Evolutionary conservation across 2,329 filamentous ascomycete genomes (phyloP).

Genomic region (Cladophialophora carrionii): DNA sequence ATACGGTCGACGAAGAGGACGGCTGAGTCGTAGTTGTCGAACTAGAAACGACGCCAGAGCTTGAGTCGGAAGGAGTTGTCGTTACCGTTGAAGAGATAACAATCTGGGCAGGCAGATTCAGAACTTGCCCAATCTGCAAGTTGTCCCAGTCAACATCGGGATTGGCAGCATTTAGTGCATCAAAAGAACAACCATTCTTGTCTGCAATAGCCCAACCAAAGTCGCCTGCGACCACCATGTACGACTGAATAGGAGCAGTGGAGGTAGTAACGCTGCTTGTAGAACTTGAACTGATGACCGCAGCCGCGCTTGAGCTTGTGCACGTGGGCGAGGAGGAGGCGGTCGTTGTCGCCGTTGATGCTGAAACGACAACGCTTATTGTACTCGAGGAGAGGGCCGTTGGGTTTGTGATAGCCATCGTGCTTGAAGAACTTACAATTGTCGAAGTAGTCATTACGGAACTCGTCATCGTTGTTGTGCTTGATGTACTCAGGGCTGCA

Average conservation of each 20-base stretch:
- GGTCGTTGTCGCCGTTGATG: slow-evolving; percentile 11
- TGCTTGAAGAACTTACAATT: background rate
- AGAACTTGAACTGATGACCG: background rate
- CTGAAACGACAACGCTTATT: background rate
- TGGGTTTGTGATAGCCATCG: background rate
- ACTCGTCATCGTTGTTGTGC: slow-evolving; percentile 9
- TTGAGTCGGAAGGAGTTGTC: background rate
- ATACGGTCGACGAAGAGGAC: background rate
- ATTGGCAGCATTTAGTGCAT: slow-evolving; percentile 32
- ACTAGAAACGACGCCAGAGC: background rate
- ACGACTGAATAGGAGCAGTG: slow-evolving; percentile 20
- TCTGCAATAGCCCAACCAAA: slow-evolving; percentile 28
- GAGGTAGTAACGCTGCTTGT: slow-evolving; percentile 15
- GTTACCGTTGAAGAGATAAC: slow-evolving; percentile 1
- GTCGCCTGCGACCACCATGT: slow-evolving; percentile 31
- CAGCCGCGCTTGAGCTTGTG: slow-evolving; percentile 5
- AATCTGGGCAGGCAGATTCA: slow-evolving; percentile 27
- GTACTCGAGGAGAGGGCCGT: background rate
- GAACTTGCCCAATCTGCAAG: slow-evolving; percentile 27
- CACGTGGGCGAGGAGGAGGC: slow-evolving; percentile 7
- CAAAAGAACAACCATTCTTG: slow-evolving; percentile 28
- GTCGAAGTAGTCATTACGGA: background rate
- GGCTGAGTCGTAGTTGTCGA: background rate
- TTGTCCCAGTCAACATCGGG: slow-evolving; percentile 32
- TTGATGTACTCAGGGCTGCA: background rate